Base-by-base conservation (phyloP, 306 rosid genomes). In the Ormosia semicastrata region DNA sequence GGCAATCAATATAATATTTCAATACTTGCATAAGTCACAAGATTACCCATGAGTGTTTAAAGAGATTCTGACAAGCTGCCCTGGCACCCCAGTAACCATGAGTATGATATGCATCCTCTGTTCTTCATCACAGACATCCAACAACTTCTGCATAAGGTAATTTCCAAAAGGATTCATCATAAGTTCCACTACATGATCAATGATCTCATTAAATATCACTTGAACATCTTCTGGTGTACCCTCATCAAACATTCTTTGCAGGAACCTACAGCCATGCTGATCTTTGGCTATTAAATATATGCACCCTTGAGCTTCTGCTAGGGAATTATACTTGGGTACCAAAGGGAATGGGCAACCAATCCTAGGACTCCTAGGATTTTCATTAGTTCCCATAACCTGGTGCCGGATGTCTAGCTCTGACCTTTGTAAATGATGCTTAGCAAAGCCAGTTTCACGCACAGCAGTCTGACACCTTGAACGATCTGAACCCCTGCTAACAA, bases 111-210 rank as follows among this genome's bases (percentile, higher is more conserved):
- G 86, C 86, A 67, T 72, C 63, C 85, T 86, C 75, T 90, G 94
- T 56, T 86, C 89, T 67, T 86, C 91, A 80, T 77, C 76, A 58
- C 94, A 90, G 49, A 88, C 90, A 65, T 80, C 91, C 82, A 90
- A 81, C 64, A 90, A 77, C 85, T 86, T 90, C 66, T 88, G 94
- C 86, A 90, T 82, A 13, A 90, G 89, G 83, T 88, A 86, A 66
- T 90, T 90, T 37, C 90, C 94, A 67, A 88, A 86, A 54, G 91
- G 89, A 72, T 88, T 88, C 82, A 85, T 66, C 90, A 88, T 90
- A 77, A 90, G 91, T 49, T 90, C 91, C 4, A 74, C 89, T 0
- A 86, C 91, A 86, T 86, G 86, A 52, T 44, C 58, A 15, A 88
- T 80, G 53, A 90, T 86, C 83, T 88, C 94, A 13, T 71, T 71